Base-by-base conservation (phyloP, 108 stramenopile species). In the Parmales sp. region DNA sequence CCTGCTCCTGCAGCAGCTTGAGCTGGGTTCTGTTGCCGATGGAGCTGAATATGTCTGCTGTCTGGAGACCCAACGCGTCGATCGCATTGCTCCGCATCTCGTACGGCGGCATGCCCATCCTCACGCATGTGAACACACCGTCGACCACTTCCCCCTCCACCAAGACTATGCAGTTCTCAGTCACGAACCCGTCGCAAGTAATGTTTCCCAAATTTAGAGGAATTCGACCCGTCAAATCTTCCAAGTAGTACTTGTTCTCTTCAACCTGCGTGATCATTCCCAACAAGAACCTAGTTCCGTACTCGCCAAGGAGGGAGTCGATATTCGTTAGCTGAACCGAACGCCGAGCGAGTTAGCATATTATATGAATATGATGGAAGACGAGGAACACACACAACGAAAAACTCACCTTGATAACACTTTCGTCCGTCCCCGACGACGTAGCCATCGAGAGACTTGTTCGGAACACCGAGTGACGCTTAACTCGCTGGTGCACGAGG, bases 111-210 rank as follows among this genome's bases (percentile, higher is more conserved):
- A 82, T 79, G 1, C 82, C 80, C 8, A 79, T 67, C 31, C 36
- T 36, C 54, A 85, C 86, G 20, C 78, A 51, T 75, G 64, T 29
- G n/a, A 97, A 72, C 20, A 84, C 77, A 36, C 90, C 89, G 69
- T 90, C 87, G 46, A 81, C 71, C 44, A 92, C 83, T 63, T 87
- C 78, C 25, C 96, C 96, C 67, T 93, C 86, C 9, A 92, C 87
- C 49, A 97, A 73, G 5, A 92, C 82, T 38, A 93, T 81, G 74
- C 82, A 85, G 71, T 92, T 82, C 60, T 97, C 96, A 18, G 91
- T 85, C 43, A 90, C 71, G 68, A 91, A 88, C 16, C 87, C 74
- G 44, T 80, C 80, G 3, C 86, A 84, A 7, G 88, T 31, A 0
- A 77, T 45, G 7, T 80, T 67, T 37, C 83, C 75, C 31, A 88